Evolutionary conservation across 805 yeast species (phyloP).

Genomic region (Saturnispora serradocipensis): DNA sequence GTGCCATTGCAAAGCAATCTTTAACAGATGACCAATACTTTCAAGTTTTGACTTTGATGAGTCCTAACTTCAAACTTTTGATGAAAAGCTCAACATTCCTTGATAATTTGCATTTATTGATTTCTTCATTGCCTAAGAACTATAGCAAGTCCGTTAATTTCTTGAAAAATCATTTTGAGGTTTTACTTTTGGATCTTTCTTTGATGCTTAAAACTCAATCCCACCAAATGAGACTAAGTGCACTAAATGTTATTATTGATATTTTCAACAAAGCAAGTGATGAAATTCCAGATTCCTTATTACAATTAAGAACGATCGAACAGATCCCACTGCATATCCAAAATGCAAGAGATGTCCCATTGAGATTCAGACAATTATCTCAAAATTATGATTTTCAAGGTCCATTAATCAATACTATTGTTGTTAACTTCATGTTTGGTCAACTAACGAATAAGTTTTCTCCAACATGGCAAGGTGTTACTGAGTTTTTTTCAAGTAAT

Average conservation of each 20-base stretch:
- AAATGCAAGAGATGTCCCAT: slow-evolving; percentile 64
- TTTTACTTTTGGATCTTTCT: slow-evolving; percentile 19
- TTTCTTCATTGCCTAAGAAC: slow-evolving; percentile 10
- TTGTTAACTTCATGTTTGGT: slow-evolving; percentile 53
- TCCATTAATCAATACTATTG: slow-evolving; percentile 22
- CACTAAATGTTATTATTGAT: slow-evolving; percentile 36
- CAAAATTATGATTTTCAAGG: slow-evolving; percentile 28
- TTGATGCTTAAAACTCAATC: slow-evolving; percentile 40
- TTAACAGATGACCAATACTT: slow-evolving; percentile 13
- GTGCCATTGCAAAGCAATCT: slow-evolving; percentile 24
- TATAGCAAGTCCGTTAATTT: slow-evolving; percentile 5
- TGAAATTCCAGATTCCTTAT: slow-evolving; percentile 18
- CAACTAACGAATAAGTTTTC: slow-evolving; percentile 65
- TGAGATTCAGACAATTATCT: slow-evolving; percentile 56
- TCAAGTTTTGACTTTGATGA: slow-evolving; percentile 14
- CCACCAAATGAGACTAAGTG: slow-evolving; percentile 38
- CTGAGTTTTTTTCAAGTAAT: slow-evolving; percentile 46
- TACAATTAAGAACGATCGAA: slow-evolving; percentile 53
- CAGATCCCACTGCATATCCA: slow-evolving; percentile 60
- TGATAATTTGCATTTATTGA: slow-evolving; percentile 26
- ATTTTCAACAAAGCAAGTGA: slow-evolving; percentile 27
- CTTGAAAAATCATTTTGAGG: slow-evolving; percentile 7
- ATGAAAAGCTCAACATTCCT: slow-evolving; percentile 31
- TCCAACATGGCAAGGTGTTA: slow-evolving; percentile 77
- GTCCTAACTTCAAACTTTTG: slow-evolving; percentile 19